phyloP scores from a whole-genome alignment of 2,329 filamentous ascomycete species.

The Ilyonectria mors-panacis region DNA sequence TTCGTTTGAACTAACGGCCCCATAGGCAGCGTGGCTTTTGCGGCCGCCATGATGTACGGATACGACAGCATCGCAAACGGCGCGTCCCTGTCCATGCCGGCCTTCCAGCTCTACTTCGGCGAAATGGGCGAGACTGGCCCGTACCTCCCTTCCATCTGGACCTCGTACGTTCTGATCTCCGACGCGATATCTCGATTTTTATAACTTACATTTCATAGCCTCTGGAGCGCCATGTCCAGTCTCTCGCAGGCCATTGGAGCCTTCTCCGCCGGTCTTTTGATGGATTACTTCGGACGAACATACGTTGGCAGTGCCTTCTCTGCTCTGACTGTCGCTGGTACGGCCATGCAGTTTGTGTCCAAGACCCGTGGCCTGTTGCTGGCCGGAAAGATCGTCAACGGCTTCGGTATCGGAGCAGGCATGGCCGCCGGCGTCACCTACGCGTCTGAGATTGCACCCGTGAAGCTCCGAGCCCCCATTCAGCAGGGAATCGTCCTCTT shows the following conservation, averaged over 20 bases:
- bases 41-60: slow-evolving; percentile 28
- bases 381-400: slow-evolving; percentile 28
- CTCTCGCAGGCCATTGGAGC: slow-evolving; percentile 22
- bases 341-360: slow-evolving; percentile 19
- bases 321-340: slow-evolving; percentile 20
- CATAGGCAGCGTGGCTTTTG: slow-evolving; percentile 24
- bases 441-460: slow-evolving; percentile 25
- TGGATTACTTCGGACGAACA: slow-evolving; percentile 26
- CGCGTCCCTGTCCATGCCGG: slow-evolving; percentile 24
- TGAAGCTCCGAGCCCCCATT: slow-evolving; percentile 24
- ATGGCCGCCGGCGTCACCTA: slow-evolving; percentile 27
- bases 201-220: slow-evolving; percentile 7
- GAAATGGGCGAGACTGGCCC: slow-evolving; percentile 1
- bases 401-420: slow-evolving; percentile 21
- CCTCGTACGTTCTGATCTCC: slow-evolving; percentile 11
- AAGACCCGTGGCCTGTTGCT: slow-evolving; percentile 17
- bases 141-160: slow-evolving; percentile 28
- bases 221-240: slow-evolving; percentile 28
- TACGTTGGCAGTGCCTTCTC: slow-evolving; percentile 15
- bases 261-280: slow-evolving; percentile 23
- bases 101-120: slow-evolving; percentile 25
- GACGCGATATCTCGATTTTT: not conserved
- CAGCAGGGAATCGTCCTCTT: slow-evolving; percentile 25
- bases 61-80: slow-evolving; percentile 27
- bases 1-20: not conserved